Evolutionary conservation across 495 filamentous ascomycete genomes (phyloP), one percentile per base, ranked within the genome.

Genomic region (Hamigera avellanea): DNA sequence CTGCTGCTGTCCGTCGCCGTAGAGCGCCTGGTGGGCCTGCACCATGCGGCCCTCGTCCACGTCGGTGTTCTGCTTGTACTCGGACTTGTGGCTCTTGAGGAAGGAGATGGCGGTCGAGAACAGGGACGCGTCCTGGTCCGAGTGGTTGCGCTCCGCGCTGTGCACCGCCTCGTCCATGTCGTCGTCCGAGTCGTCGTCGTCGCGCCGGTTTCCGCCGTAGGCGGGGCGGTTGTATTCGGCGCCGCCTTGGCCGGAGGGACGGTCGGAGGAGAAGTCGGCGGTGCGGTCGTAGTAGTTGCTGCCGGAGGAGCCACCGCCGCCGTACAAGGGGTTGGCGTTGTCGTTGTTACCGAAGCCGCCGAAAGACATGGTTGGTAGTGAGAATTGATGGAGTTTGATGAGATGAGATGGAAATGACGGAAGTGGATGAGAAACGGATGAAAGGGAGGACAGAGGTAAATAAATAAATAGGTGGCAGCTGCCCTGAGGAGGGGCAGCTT

Each of bases 31-130:
- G 46, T 83, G 78, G 2, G 72, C 58, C 14, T 59, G 42, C 0
- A 79, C 66, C 12, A 67, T 66, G 1, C 71, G 56, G 14, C 62
- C 35, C 59, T 83, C 76, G 46, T 81, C 74, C 17, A 80, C 39
- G 19, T 68, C 66, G 19, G 32, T 38, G 14, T 45, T 30, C 6
- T 10, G 6, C 32, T 18, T 15, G 26, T 55, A 50, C 2, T 48
- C 15, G 17, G 50, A 37, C 40, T 64, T 61, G 39, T 64, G 62
- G n/a, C 61, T 52, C 3, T 62, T 48, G 19, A 78, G 44, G 59
- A 67, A 64, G 30, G 46, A 50, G 3, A 80, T 35, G 1, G 68
- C 74, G 10, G 44, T 54, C 40, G 39, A 46, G 62, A 76, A 80
- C 19, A 79, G 45, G 30, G 41, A 50, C 8, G 41, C 33, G 42